A percentile compares a stretch with the other conserved stretches of the same genome.
These are phyloP conservation scores for Geosmithia putterillii DNA, from an alignment of 2,329 filamentous ascomycete genomes.

Conservation along the genomic window DNA sequence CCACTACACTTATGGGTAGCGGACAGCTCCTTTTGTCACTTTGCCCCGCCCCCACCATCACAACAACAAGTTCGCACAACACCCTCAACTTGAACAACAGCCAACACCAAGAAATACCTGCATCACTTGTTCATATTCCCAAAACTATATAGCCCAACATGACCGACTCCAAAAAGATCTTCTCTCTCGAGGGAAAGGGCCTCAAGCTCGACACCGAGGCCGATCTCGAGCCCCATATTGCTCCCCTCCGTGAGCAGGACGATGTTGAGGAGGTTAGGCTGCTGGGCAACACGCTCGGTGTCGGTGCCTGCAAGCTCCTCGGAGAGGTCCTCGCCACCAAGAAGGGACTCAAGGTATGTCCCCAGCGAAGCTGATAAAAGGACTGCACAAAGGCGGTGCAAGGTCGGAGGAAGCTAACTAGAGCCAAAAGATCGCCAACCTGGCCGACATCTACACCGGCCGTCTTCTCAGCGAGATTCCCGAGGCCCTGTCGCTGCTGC, in stretches of 20 bases:
- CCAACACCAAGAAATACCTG: background rate
- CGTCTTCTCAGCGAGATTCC: constrained; percentile 91
- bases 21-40: background rate
- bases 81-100: background rate
- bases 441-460: constrained; percentile 96
- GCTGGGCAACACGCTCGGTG: constrained; percentile 83
- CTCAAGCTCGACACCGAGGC: constrained; percentile 84
- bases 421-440: constrained; percentile 56
- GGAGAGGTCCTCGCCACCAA: constrained; percentile 77
- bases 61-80: constrained; percentile 5
- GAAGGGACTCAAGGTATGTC: constrained; percentile 59
- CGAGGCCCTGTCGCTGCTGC: constrained; percentile 70
- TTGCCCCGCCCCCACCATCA: constrained; percentile 18
- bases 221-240: constrained; percentile 77
- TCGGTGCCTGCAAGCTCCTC: constrained; percentile 75
- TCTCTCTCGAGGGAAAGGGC: constrained; percentile 83
- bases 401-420: background rate
- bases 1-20: too few species aligned
- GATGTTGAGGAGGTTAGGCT: constrained; percentile 78
- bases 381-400: background rate
- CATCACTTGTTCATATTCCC: background rate
- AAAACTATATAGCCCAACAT: constrained; percentile 9
- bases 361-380: background rate
- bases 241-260: constrained; percentile 55
- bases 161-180: constrained; percentile 44